phyloP scores from a whole-genome alignment of 768 basidiomycete species.

The Trametes cinnabarina region DNA sequence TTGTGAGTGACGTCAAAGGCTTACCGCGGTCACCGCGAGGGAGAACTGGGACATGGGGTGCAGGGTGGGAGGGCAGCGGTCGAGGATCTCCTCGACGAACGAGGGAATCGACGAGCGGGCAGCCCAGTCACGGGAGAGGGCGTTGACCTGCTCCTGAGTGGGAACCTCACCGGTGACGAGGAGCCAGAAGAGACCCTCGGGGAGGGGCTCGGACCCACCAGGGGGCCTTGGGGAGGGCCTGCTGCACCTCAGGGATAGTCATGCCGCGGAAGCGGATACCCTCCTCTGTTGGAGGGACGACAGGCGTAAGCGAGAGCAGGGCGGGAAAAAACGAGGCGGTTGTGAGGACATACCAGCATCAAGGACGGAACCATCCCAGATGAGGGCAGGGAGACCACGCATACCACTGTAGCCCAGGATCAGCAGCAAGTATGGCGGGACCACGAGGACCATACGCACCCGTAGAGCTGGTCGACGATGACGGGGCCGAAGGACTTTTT shows the following conservation, averaged over 20 bases:
- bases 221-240: conserved; percentile 85
- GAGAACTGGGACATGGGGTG: conserved; percentile 99
- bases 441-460: conserved; percentile 43
- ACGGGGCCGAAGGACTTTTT: conserved; percentile 93
- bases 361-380: conserved; percentile 98
- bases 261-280: conserved; percentile 98
- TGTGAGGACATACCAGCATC: conserved; percentile 67
- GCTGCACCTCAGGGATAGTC: conserved; percentile 88
- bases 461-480: conserved; percentile 86
- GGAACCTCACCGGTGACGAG: conserved; percentile 94
- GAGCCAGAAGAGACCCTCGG: conserved; percentile 94
- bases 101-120: conserved; percentile 87
- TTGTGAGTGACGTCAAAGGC: conserved; percentile 26
- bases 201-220: conserved; percentile 86
- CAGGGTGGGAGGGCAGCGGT: conserved; percentile 88
- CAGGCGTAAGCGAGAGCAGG: conserved; percentile 8
- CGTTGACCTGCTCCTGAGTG: conserved; percentile 81
- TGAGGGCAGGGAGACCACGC: conserved; percentile 87
- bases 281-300: conserved; percentile 56
- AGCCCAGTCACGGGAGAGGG: conserved; percentile 92
- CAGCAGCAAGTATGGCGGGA: conserved; percentile 9
- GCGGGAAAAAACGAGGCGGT: neutral
- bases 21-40: conserved; percentile 88
- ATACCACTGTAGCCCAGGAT: conserved; percentile 56
- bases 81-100: conserved; percentile 95